These are phyloP conservation scores for Spirogloea muscicola DNA, from an alignment of 139 green algal genomes.

Conservation along the genomic window DNA sequence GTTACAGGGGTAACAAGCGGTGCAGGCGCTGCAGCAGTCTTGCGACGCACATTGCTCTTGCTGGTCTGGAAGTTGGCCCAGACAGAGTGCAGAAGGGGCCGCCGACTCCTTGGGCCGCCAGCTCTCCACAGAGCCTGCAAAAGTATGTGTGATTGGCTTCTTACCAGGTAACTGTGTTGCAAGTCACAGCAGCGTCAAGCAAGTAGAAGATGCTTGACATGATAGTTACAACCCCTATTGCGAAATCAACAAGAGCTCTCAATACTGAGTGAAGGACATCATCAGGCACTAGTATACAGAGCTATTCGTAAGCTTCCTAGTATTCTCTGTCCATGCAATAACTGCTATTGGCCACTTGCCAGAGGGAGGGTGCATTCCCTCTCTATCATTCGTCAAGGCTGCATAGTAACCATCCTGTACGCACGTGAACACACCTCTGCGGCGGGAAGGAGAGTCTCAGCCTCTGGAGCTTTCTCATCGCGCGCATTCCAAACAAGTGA, in stretches of 20 bases:
- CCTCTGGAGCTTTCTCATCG: slow-evolving; percentile 22
- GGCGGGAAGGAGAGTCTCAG: slow-evolving; percentile 7
- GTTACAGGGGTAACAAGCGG: no score
- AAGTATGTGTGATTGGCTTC: not conserved
- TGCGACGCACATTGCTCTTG: slow-evolving; percentile 50
- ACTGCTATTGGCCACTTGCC: not conserved
- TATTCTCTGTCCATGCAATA: not conserved
- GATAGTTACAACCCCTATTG: no score
- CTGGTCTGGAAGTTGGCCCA: slow-evolving; percentile 68
- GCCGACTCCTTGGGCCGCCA: not conserved
- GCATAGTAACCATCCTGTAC: not conserved
- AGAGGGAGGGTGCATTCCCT: not conserved
- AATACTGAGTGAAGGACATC: no score
- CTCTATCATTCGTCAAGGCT: not conserved
- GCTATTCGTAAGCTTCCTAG: not conserved
- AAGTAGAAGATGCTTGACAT: not conserved
- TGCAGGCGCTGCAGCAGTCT: not conserved
- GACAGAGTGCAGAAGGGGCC: slow-evolving; percentile 62
- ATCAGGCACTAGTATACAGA: not conserved
- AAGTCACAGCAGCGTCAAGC: not conserved
- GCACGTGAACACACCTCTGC: no score
- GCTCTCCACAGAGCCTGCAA: slow-evolving; percentile 17
- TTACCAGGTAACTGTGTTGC: not conserved
- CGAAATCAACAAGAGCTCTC: no score
- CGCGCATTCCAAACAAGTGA: slow-evolving; percentile 41